Evolutionary conservation across 225 moss, liverwort and hornwort species (phyloP).

Genomic region (Marchantia paleacea): DNA sequence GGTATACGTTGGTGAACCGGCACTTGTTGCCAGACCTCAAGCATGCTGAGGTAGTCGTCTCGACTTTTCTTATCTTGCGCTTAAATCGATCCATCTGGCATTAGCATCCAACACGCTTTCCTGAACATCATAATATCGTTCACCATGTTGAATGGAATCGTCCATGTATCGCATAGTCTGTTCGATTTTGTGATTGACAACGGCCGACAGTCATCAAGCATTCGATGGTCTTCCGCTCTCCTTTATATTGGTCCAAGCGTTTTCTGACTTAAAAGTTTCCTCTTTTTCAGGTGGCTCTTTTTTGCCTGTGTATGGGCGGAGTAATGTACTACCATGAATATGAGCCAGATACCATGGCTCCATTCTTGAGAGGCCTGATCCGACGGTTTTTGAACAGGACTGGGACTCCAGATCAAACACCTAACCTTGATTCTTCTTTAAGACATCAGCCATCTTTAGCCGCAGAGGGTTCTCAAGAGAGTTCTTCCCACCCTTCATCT

Average conservation of each 20-base stretch:
- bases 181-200: neutral
- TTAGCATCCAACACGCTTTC: neutral
- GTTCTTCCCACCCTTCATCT: slow-evolving; percentile 17
- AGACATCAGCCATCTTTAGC: neutral
- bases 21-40: slow-evolving; percentile 76
- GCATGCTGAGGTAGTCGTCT: slow-evolving; percentile 63
- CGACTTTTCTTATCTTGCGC: neutral
- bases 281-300: slow-evolving; percentile 58
- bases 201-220: neutral
- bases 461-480: slow-evolving; percentile 10
- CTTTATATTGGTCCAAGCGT: neutral
- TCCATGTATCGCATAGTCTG: neutral
- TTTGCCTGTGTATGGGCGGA: slow-evolving; percentile 83
- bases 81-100: neutral
- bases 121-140: neutral
- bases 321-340: slow-evolving; percentile 92
- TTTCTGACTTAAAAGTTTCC: neutral
- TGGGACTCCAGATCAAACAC: slow-evolving; percentile 57
- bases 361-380: slow-evolving; percentile 76
- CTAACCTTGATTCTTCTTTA: slow-evolving; percentile 12
- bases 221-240: no score
- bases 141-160: neutral
- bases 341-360: slow-evolving; percentile 83
- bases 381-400: slow-evolving; percentile 75
- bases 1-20: slow-evolving; percentile 79